A percentile compares a stretch with the other conserved stretches of the same genome.
Conservation (phyloP, 2,329 filamentous ascomycete species). For the Ophiostoma novo-ulmi region DNA sequence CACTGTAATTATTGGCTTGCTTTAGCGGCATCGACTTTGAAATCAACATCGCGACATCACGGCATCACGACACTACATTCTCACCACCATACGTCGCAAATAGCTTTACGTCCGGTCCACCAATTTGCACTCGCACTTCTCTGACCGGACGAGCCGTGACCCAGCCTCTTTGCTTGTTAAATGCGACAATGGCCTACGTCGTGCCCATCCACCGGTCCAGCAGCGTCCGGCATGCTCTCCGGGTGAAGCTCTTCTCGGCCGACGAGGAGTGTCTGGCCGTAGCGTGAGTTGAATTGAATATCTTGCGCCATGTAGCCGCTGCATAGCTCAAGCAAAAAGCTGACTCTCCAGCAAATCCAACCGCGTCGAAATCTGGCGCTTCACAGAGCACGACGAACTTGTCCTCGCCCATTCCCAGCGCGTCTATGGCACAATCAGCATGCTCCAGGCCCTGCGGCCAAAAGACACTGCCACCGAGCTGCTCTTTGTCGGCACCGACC, state of each 20-base stretch:
- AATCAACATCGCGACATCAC: slow-evolving; percentile 3
- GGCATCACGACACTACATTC: neutral
- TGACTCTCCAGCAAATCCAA: slow-evolving; percentile 65
- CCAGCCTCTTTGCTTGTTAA: neutral
- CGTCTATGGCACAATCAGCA: slow-evolving; percentile 80
- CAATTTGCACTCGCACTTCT: neutral
- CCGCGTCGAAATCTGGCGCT: slow-evolving; percentile 75
- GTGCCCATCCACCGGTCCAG: slow-evolving; percentile 89
- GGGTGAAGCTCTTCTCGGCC: slow-evolving; percentile 66
- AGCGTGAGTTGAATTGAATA: slow-evolving; percentile 57
- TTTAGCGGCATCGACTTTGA: slow-evolving; percentile 6
- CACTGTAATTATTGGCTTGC: neutral
- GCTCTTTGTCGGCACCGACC: slow-evolving; percentile 87
- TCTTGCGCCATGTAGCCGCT: no score
- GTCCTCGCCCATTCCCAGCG: slow-evolving; percentile 61
- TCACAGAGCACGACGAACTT: slow-evolving; percentile 61
- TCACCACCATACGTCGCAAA: neutral
- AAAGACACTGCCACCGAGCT: slow-evolving; percentile 71
- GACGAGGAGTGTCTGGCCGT: slow-evolving; percentile 79
- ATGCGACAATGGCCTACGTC: slow-evolving; percentile 74
- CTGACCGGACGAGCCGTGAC: neutral
- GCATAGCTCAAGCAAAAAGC: slow-evolving; percentile 17
- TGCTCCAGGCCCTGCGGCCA: slow-evolving; percentile 75
- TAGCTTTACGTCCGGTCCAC: neutral
- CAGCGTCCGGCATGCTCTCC: slow-evolving; percentile 83